Evolutionary conservation across 2,329 filamentous ascomycete species (phyloP), one percentile per base, ranked within the genome.

Genomic region (Venturia aucupariae): DNA sequence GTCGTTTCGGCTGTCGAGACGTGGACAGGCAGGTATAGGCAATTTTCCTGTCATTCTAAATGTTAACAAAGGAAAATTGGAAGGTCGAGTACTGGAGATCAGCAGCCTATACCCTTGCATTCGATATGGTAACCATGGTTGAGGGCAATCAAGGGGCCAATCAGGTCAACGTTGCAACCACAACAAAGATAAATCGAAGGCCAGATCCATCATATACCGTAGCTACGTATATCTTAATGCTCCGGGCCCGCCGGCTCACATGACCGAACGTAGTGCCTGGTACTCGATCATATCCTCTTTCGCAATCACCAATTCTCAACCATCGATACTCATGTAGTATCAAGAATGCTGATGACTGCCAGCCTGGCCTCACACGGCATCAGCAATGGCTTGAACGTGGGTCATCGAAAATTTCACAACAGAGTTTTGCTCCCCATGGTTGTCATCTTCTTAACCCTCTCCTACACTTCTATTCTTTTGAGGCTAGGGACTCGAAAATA

Each of bases 381-480:
- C 30, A 19, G n/a, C 15, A 19, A 32, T 57, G 27, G 51, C 30
- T 35, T 11, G 10, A n/a, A 19, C 17, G 27, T 8, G 15, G 15
- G 27, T 13, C 51, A 35, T 35, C 30, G 27, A 35, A 32, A 27
- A 38, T 57, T 35, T 10, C 51, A 57, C 27, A n/a, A 57, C n/a
- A 19, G 51, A 19, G 51, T 30, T 35, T 57, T 57, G 19, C 51
- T 62, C 15, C 51, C 62, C 19, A 27, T 63, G 46, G 30, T 42
- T 11, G 57, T 59, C 22, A 41, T 64, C 27, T 64, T 64, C 35
- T 10, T 60, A 13, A 5, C 13, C 24, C 10, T 61, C 54, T 44
- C 54, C 19, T 61, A 61, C n/a, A 51, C 7, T n/a, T 39, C 46
- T 24, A 39, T 64, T 4, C 15, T 32, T 19, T 24, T 64, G 13